Percentiles rank a stretch among this genome's conserved stretches.
phyloP scores from a whole-genome alignment of 2,329 filamentous ascomycete genomes.

The Neofusicoccum parvum region DNA sequence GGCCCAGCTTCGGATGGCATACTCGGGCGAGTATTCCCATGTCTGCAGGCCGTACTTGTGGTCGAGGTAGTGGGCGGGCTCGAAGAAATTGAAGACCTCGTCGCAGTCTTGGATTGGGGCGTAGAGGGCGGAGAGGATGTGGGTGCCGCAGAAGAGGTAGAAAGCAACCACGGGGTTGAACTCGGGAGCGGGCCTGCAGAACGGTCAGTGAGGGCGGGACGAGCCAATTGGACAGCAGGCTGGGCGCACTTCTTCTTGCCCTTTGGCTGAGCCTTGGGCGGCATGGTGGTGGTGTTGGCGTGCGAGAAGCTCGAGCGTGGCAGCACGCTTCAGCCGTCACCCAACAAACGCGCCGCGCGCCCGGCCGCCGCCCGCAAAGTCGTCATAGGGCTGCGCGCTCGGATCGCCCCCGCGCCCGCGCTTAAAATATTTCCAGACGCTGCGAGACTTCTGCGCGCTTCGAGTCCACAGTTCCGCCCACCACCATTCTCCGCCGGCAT shows the following conservation, averaged over 20 bases:
- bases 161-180: constrained; percentile 76
- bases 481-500: neutral
- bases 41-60: constrained; percentile 94
- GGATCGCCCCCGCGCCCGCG: constrained; percentile 1
- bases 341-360: constrained; percentile 13
- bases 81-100: constrained; percentile 99
- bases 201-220: constrained; percentile 42
- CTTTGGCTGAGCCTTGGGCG: constrained; percentile 5
- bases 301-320: neutral
- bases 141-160: constrained; percentile 75
- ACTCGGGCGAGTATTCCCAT: constrained; percentile 97
- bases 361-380: neutral
- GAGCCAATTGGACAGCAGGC: constrained; percentile 26
- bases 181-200: constrained; percentile 31
- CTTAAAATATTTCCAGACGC: constrained; percentile 20
- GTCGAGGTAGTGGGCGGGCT: constrained; percentile 89
- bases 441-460: neutral
- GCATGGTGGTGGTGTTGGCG: constrained; percentile 3
- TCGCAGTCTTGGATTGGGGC: constrained; percentile 97
- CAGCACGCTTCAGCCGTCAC: neutral
- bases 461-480: neutral
- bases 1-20: constrained; percentile 92
- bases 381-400: constrained; percentile 18
- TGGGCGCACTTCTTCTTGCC: constrained; percentile 9
- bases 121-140: constrained; percentile 74